Percentiles rank a stretch among this genome's conserved stretches.
Evolutionary conservation across 176 grass and related monocot genomes (phyloP).

Genomic region (Triticum aestivum): DNA sequence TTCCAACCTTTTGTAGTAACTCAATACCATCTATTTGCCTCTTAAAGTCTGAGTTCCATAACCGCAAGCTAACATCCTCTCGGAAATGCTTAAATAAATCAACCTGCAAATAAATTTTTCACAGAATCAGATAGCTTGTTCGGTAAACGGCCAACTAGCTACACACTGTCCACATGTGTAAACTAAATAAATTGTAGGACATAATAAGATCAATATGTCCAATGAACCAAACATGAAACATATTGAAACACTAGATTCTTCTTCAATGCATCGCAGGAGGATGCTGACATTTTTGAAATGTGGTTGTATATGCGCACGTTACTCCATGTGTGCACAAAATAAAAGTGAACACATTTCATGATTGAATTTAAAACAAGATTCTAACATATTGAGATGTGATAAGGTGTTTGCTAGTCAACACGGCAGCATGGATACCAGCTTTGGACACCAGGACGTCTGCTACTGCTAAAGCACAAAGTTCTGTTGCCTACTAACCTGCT

Average conservation of each 20-base stretch:
- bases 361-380: neutral
- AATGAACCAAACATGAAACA: neutral
- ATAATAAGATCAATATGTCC: neutral
- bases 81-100: constrained; percentile 94
- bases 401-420: neutral
- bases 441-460: neutral
- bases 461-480: neutral
- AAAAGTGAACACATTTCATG: neutral
- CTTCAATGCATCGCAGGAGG: neutral
- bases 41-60: constrained; percentile 95
- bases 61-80: constrained; percentile 90
- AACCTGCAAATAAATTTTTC: constrained; percentile 43
- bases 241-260: neutral
- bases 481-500: constrained; percentile 2
- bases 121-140: neutral
- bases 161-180: neutral
- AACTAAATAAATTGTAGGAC: neutral
- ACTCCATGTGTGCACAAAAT: neutral
- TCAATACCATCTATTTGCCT: constrained; percentile 99
- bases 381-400: neutral
- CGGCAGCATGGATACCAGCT: neutral
- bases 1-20: constrained; percentile 88
- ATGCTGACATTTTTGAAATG: neutral
- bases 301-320: neutral
- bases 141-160: neutral